Evolutionary conservation across 768 basidiomycete genomes (phyloP), one percentile per base, ranked within the genome.

Genomic region (Sistotremastrum niveocremeum): DNA sequence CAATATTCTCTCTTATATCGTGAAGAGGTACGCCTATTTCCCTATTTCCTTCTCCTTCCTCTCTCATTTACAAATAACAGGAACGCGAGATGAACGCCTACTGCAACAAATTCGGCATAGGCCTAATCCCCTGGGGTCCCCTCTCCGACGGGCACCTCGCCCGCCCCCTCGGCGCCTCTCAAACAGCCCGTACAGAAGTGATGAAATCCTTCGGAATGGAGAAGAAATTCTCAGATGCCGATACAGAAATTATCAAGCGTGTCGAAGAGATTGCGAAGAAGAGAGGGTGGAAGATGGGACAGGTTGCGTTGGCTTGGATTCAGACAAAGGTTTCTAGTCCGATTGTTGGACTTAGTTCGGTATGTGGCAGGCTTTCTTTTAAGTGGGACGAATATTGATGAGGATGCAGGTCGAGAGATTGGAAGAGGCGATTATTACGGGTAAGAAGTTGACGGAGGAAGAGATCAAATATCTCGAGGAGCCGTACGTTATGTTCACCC

Each of bases 401-500:
- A 4, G 12, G 7, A 12, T 20, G 20, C 10, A 44, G 42, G 34
- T 44, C 4, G 42, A 44, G 9, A 31, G 42, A 9, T 34, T 44
- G 5, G 42, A 44, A 9, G 30, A 28, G 20, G 30, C 11, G 28
- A 36, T 44, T 34, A 34, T 44, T 36, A 44, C 42, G 7, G 42
- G 42, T 1, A 44, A 35, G 35, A 54, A 62, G 45, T 56, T 76
- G 45, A 64, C 61, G 0, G 54, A 60, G 28, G 72, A 72, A 11
- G 73, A 74, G 53, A 53, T 60, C 37, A 61, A 67, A 47, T 61
- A 58, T 42, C 62, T 74, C 46, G 59, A 63, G 12, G 62, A 70
- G 42, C 62, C 62, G 46, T 71, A 66, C 53, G 33, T 38, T 8
- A 57, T 62, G 7, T 4, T 44, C 20, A 20, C 20, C 20, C 20